These are phyloP conservation scores for Aspergillus fischeri DNA, from an alignment of 2,329 filamentous ascomycete genomes.

Conservation along the genomic window DNA sequence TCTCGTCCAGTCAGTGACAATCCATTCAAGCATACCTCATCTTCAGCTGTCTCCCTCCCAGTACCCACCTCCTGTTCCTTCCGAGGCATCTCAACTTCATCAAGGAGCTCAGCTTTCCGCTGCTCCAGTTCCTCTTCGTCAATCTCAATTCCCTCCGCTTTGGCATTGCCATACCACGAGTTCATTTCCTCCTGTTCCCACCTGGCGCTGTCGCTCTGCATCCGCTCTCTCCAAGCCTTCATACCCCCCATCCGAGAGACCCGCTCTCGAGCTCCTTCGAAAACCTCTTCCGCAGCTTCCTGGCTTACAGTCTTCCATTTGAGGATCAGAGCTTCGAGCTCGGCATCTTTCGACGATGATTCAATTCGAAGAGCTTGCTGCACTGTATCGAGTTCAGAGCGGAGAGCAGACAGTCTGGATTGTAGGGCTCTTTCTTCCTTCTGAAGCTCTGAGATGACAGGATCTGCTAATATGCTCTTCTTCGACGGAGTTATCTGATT, in stretches of 20 bases:
- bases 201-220: constrained; percentile 43
- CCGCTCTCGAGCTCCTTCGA: constrained; percentile 55
- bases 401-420: constrained; percentile 28
- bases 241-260: constrained; percentile 62
- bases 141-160: constrained; percentile 26
- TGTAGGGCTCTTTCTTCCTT: constrained; percentile 33
- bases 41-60: constrained; percentile 36
- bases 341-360: constrained; percentile 43
- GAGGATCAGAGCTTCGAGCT: constrained; percentile 52
- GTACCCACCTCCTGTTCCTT: constrained; percentile 24
- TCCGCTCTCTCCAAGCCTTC: constrained; percentile 50
- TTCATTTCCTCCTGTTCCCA: constrained; percentile 34
- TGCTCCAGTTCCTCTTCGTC: constrained; percentile 35
- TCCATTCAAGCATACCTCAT: constrained; percentile 35
- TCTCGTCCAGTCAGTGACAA: constrained; percentile 25
- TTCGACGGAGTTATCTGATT: constrained; percentile 10
- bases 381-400: constrained; percentile 46
- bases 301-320: constrained; percentile 62
- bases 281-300: constrained; percentile 65
- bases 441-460: constrained; percentile 29
- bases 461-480: constrained; percentile 15
- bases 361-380: constrained; percentile 53
- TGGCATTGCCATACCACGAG: constrained; percentile 32
- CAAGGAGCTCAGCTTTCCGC: constrained; percentile 39
- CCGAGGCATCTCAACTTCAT: constrained; percentile 39